These are phyloP conservation scores for Ogataea trehalophila DNA, from an alignment of 805 yeast genomes.

Conservation along the genomic window DNA sequence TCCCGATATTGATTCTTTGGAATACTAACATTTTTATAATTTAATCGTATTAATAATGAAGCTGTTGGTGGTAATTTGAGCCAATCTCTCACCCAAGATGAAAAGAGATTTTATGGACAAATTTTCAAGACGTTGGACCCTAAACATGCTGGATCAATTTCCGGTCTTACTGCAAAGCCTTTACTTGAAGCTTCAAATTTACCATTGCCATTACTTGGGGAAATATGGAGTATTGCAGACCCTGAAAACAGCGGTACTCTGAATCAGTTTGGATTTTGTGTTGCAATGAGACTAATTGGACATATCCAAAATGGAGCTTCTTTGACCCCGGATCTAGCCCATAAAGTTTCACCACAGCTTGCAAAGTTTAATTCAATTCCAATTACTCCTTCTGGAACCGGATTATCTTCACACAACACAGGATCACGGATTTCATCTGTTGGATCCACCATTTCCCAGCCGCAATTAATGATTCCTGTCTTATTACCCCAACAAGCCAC, in stretches of 20 bases:
- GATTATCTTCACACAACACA: conserved; percentile 13
- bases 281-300: conserved; percentile 86
- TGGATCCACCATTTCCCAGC: conserved; percentile 26
- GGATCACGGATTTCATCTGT: conserved; percentile 33
- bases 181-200: conserved; percentile 83
- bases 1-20: background rate
- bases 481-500: conserved; percentile 54
- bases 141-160: conserved; percentile 71
- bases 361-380: conserved; percentile 50
- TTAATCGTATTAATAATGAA: background rate
- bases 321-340: conserved; percentile 47
- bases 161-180: conserved; percentile 82
- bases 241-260: conserved; percentile 80
- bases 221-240: conserved; percentile 95
- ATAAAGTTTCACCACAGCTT: conserved; percentile 49
- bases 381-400: conserved; percentile 33
- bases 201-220: conserved; percentile 72
- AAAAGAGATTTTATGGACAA: conserved; percentile 65
- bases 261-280: conserved; percentile 72
- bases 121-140: conserved; percentile 77
- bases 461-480: conserved; percentile 40
- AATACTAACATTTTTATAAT: background rate
- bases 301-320: conserved; percentile 73
- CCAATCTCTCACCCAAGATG: conserved; percentile 60
- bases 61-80: conserved; percentile 17